Evolutionary conservation across 106 monocot species (phyloP), one percentile per base, ranked within the genome.

Genomic region (Allium cepa): DNA sequence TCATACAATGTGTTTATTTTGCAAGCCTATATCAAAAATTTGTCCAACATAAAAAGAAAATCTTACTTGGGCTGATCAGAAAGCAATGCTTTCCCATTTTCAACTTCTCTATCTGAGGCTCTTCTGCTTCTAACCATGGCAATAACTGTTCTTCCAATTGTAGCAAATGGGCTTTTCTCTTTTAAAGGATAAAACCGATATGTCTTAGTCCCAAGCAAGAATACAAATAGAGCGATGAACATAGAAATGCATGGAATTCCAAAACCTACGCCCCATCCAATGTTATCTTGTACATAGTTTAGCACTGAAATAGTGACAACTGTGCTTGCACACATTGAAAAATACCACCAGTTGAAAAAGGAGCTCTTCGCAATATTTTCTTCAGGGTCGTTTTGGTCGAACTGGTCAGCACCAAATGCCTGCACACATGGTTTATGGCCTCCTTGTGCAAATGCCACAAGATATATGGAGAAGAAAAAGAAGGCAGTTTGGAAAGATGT

Each of bases 331-430:
- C 69, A 78, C 46, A 87, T 10, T 0, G 78, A 76, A 11, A 82
- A 84, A 71, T 79, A 87, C 94, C 84, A 82, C 94, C 87, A 94
- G 60, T 94, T 90, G 79, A 94, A 94, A 78, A 94, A 90, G 17
- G 87, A 78, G 72, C 82, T 80, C 74, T 62, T 78, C 4, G 82
- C 71, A 7, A 72, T 56, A 59, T 69, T 36, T 65, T 94, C 94
- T n/a, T 53, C 69, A 4, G 84, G 80, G 47, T 90, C 82, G 18
- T 76, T 67, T 18, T 82, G 71, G 66, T 94, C 84, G 63, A 94
- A 94, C 56, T 94, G 90, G 64, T 94, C 94, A 0, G 94, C 94
- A 2, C 90, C 94, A 36, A 94, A 94, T 46, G 94, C 94, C 67
- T 90, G 84, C 28, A 76, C 69, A 47, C 90, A 90, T 0, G 94